Conservation (phyloP, 371 early-diverging fungal species). For the Mucor sp. region DNA sequence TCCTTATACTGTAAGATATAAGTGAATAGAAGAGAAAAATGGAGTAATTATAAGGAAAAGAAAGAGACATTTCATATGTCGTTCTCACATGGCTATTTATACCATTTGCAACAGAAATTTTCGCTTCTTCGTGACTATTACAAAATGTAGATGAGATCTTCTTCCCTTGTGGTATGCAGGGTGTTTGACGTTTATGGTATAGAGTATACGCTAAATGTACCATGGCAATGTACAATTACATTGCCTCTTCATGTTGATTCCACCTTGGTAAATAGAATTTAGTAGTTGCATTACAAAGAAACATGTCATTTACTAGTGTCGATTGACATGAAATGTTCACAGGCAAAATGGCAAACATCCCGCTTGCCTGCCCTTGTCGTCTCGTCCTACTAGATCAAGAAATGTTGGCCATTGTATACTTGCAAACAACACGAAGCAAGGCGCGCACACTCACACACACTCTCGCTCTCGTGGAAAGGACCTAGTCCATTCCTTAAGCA, state of each 20-base stretch:
- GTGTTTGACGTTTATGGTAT: neutral
- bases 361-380: neutral
- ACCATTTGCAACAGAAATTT: constrained; percentile 1
- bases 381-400: neutral
- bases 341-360: neutral
- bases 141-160: constrained; percentile 1
- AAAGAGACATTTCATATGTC: neutral
- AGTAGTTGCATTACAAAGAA: neutral
- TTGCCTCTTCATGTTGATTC: neutral
- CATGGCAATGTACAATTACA: neutral
- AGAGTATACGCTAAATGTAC: neutral
- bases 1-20: constrained; percentile 20
- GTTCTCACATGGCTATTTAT: constrained; percentile 11
- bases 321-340: neutral
- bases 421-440: neutral
- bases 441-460: neutral
- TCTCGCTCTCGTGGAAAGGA: neutral
- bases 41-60: neutral
- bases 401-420: neutral
- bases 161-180: neutral
- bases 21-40: constrained; percentile 9
- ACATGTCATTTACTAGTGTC: neutral
- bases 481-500: neutral
- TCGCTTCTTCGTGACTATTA: constrained; percentile 8
- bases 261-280: neutral